Evolutionary conservation across 1,284 basidiomycete species (phyloP).

Genomic region (Rugosomyces carneus): DNA sequence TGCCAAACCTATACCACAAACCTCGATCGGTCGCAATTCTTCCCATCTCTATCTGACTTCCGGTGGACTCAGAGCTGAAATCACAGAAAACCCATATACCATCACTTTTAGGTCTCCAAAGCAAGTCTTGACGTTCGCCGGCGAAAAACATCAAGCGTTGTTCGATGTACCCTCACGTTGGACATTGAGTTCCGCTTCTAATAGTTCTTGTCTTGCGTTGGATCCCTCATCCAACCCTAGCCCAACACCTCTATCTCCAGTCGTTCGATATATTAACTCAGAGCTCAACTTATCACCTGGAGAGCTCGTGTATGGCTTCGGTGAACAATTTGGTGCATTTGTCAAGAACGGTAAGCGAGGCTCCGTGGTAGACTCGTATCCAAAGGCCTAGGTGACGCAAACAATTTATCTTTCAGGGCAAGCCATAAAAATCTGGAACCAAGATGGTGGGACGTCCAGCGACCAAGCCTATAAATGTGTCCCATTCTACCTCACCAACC

Average conservation of each 20-base stretch:
- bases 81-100: constrained; percentile 54
- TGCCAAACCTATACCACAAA: constrained; percentile 40
- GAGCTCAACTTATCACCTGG: constrained; percentile 67
- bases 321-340: constrained; percentile 68
- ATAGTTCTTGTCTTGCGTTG: constrained; percentile 52
- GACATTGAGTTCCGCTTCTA: constrained; percentile 53
- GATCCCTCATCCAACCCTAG: constrained; percentile 55
- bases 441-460: constrained; percentile 64
- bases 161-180: constrained; percentile 62
- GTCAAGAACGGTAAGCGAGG: constrained; percentile 60
- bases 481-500: constrained; percentile 67
- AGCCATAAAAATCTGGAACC: constrained; percentile 64
- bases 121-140: constrained; percentile 47
- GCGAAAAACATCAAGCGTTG: constrained; percentile 55
- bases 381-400: not conserved
- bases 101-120: constrained; percentile 52
- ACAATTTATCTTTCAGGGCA: constrained; percentile 42
- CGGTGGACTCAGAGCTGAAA: constrained; percentile 43
- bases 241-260: constrained; percentile 37
- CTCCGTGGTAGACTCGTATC: not conserved
- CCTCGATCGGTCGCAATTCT: constrained; percentile 32
- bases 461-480: constrained; percentile 74
- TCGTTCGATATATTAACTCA: constrained; percentile 55
- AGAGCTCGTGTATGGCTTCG: constrained; percentile 67
- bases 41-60: constrained; percentile 34